A percentile compares a stretch with the other conserved stretches of the same genome.
Conservation (phyloP, 1,284 basidiomycete genomes). For the Pseudozyma pruni region DNA sequence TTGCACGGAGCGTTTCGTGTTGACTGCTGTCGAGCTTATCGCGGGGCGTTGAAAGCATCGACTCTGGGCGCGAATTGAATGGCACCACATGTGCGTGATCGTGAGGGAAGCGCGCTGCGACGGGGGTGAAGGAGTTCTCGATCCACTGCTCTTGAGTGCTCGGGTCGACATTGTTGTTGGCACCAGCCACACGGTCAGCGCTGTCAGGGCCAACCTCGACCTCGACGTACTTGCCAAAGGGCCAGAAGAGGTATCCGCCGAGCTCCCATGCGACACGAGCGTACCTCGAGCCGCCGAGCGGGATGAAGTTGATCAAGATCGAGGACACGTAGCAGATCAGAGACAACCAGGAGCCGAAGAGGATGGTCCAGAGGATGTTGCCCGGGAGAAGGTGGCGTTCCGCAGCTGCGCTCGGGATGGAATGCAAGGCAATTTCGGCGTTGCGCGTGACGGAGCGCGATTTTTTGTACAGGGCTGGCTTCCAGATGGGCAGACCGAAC, state of each 20-base stretch:
- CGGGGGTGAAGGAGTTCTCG: conserved; percentile 64
- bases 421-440: conserved; percentile 92
- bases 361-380: conserved; percentile 87
- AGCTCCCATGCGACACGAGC: conserved; percentile 88
- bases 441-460: conserved; percentile 93
- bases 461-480: conserved; percentile 98
- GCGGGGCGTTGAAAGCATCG: conserved; percentile 20
- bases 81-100: conserved; percentile 53
- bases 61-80: conserved; percentile 48
- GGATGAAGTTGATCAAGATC: conserved; percentile 76
- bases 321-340: conserved; percentile 78
- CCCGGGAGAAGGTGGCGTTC: conserved; percentile 89
- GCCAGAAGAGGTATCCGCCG: conserved; percentile 97
- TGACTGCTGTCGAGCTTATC: conserved; percentile 35
- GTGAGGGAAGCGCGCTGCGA: conserved; percentile 58
- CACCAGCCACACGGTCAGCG: conserved; percentile 49
- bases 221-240: conserved; percentile 98
- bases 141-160: conserved; percentile 67
- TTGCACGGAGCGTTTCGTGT: conserved; percentile 25
- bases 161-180: conserved; percentile 10
- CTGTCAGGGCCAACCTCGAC: conserved; percentile 71
- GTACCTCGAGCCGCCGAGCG: conserved; percentile 84
- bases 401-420: conserved; percentile 87
- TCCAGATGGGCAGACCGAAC: conserved; percentile 99
- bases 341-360: conserved; percentile 85